phyloP scores from a whole-genome alignment of 2,329 filamentous ascomycete species.

The Fusarium begoniae region DNA sequence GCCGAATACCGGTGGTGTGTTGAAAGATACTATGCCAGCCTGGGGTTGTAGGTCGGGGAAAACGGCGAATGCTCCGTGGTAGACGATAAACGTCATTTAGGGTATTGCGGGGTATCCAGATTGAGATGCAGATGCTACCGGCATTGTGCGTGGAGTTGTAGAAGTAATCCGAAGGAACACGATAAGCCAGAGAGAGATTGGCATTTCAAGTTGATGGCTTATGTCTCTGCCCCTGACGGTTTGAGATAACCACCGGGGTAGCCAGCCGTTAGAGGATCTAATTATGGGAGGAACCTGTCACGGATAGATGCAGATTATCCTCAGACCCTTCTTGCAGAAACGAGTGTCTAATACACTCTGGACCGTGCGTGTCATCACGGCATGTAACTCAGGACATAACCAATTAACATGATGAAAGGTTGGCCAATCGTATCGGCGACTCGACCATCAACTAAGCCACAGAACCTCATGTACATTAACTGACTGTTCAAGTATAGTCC shows the following conservation, averaged over 20 bases:
- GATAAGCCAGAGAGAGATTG: not conserved
- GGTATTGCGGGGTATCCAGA: slow-evolving; percentile 30
- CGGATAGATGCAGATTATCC: too few species aligned
- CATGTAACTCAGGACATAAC: not conserved
- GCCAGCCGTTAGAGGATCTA: not conserved
- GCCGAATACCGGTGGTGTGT: slow-evolving; percentile 24
- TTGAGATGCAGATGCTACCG: slow-evolving; percentile 10
- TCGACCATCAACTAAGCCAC: not conserved
- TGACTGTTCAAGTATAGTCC: not conserved
- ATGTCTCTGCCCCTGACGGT: not conserved
- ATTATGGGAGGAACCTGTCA: not conserved
- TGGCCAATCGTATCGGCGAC: not conserved
- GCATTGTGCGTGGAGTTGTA: not conserved
- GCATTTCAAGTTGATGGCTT: not conserved
- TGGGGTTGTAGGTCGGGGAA: slow-evolving; percentile 25
- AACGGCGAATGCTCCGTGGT: slow-evolving; percentile 22
- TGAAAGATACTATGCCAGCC: slow-evolving; percentile 19
- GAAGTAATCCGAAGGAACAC: not conserved
- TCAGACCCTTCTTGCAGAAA: not conserved
- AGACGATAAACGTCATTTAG: slow-evolving; percentile 27
- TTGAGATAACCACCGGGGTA: not conserved
- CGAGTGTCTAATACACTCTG: not conserved
- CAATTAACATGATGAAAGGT: not conserved
- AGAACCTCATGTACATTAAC: not conserved
- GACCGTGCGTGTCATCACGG: not conserved